Evolutionary conservation across 2,329 filamentous ascomycete species (phyloP).

Genomic region (Aspergillus fijiensis): DNA sequence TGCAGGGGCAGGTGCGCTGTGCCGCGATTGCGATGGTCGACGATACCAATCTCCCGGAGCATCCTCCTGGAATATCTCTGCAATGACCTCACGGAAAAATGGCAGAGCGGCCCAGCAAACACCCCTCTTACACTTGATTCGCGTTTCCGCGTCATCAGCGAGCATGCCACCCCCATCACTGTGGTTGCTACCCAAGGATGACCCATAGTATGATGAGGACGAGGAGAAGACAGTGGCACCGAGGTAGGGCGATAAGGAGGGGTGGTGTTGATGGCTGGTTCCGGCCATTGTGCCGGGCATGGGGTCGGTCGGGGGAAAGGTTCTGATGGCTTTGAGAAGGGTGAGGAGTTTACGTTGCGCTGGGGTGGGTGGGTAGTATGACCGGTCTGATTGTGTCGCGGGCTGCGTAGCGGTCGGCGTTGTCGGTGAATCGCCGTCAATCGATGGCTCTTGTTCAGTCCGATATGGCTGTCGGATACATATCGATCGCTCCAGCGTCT

Average conservation of each 20-base stretch:
- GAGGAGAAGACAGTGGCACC: conserved; percentile 3
- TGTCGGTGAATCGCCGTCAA: background rate
- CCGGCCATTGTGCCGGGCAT: background rate
- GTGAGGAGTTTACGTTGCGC: conserved; percentile 8
- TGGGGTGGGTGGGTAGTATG: background rate
- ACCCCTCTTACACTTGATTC: background rate
- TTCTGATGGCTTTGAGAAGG: conserved; percentile 8
- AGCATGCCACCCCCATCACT: background rate
- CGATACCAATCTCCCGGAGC: background rate
- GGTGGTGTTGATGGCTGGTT: background rate
- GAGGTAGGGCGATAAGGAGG: background rate
- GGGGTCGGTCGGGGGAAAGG: conserved; percentile 2
- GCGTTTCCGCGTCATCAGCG: background rate
- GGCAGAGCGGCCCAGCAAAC: background rate
- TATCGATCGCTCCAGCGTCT: conserved; percentile 5
- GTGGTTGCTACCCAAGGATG: background rate
- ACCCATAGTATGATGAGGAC: background rate
- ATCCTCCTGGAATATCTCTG: background rate
- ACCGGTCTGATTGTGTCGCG: background rate
- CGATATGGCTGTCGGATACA: background rate
- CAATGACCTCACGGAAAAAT: background rate
- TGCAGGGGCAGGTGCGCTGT: background rate
- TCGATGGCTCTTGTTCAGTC: background rate
- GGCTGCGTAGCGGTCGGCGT: background rate
- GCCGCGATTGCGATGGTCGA: background rate